phyloP scores from a whole-genome alignment of 768 basidiomycete species.

The Gautieria morchelliformis region DNA sequence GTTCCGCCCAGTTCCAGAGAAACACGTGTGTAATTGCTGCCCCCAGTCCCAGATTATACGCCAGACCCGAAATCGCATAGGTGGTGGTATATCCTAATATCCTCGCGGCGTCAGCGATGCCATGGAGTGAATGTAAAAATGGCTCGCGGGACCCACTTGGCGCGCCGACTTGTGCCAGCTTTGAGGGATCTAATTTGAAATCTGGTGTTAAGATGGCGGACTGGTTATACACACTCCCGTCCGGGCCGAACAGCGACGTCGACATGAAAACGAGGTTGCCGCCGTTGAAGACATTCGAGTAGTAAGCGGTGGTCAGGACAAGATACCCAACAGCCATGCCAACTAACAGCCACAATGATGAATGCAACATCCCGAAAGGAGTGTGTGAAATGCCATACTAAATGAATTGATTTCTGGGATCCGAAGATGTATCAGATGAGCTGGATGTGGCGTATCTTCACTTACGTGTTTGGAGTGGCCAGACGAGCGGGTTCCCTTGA shows the following conservation, averaged over 20 bases:
- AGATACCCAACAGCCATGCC: slow-evolving; percentile 41
- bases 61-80: slow-evolving; percentile 38
- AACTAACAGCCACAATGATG: slow-evolving; percentile 22
- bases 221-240: slow-evolving; percentile 33
- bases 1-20: slow-evolving; percentile 44
- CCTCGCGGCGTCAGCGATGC: not conserved
- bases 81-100: slow-evolving; percentile 37
- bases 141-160: not conserved
- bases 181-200: slow-evolving; percentile 25
- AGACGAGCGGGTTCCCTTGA: slow-evolving; percentile 43
- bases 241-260: slow-evolving; percentile 30
- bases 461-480: slow-evolving; percentile 46
- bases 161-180: slow-evolving; percentile 14
- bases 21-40: slow-evolving; percentile 39
- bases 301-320: slow-evolving; percentile 32
- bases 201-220: slow-evolving; percentile 30
- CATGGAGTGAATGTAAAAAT: slow-evolving; percentile 9
- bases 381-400: slow-evolving; percentile 20
- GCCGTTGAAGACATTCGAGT: slow-evolving; percentile 36
- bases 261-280: slow-evolving; percentile 40
- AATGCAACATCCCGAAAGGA: not conserved
- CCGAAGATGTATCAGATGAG: too few relatives aligned
- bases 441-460: not conserved
- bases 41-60: slow-evolving; percentile 41
- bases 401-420: slow-evolving; percentile 32